Percentiles rank a stretch among this genome's conserved stretches.
Conservation (phyloP, 306 rosid genomes). For the Pyrus betulifolia region DNA sequence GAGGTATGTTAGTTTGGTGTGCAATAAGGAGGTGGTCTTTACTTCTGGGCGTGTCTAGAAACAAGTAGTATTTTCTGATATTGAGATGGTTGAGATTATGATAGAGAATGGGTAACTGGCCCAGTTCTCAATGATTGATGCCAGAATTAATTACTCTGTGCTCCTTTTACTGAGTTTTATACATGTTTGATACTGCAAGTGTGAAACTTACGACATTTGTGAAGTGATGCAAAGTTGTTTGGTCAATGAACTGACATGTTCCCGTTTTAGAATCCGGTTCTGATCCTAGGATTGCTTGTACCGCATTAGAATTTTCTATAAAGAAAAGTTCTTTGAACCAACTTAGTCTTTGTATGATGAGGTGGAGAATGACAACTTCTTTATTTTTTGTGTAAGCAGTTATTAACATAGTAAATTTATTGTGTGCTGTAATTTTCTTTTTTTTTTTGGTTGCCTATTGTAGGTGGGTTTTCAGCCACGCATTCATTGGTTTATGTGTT, state of each 20-base stretch:
- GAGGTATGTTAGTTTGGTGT: slow-evolving; percentile 51
- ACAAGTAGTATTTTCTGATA: background rate
- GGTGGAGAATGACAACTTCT: background rate
- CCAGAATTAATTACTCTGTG: background rate
- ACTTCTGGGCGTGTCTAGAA: slow-evolving; percentile 7
- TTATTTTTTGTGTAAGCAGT: background rate
- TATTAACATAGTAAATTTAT: background rate
- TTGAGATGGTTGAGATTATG: background rate
- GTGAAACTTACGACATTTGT: background rate
- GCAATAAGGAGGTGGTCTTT: background rate
- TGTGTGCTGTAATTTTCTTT: background rate
- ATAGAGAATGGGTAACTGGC: background rate
- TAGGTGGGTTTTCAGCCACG: background rate
- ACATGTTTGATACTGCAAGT: background rate
- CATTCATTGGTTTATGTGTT: background rate
- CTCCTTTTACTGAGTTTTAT: background rate
- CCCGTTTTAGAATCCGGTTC: background rate
- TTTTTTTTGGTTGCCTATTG: background rate
- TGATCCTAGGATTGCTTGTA: background rate
- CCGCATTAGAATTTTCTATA: background rate
- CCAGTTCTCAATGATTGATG: background rate
- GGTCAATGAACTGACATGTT: background rate
- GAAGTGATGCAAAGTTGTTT: background rate
- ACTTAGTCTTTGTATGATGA: background rate
- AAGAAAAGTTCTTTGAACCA: background rate